Evolutionary conservation across 2,329 filamentous ascomycete genomes (phyloP), one percentile per base, ranked within the genome.

Genomic region (Epichloe scottii): DNA sequence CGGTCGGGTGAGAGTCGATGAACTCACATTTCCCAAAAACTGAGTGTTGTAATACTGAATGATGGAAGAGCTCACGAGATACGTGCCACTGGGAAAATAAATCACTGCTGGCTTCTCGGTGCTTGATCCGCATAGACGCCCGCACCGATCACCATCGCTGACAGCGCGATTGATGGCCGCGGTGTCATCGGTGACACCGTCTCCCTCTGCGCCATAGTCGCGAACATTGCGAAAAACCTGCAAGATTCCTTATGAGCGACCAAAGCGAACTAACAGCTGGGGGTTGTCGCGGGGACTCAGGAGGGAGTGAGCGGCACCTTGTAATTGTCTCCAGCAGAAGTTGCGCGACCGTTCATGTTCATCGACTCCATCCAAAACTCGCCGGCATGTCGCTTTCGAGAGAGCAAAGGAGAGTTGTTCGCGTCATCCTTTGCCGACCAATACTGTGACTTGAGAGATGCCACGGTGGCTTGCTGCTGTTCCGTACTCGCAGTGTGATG

Each of bases 1-100:
- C 8, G 8, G 26, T 30, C 26, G 26, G 26, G 26, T 30, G 26
- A 30, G 10, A 30, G 26, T 10, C 26, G 26, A 30, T 30, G 2
- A 30, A 47, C 53, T 56, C 43, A 56, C 47, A 48, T 62, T 53
- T 4, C 59, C 59, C 49, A 84, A 71, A 14, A 84, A 64, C 62
- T 82, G 75, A 5, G 81, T 84, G 54, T 77, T 76, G 63, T 83
- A 85, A 58, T 79, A 82, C 58, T 80, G 72, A 49, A 81, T 72
- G 54, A 85, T 79, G 2, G 76, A 70, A 0, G 67, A 65, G 41
- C 72, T 79, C 52, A 82, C 70, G 2, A 78, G 48, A 55, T 85
- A 85, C 0, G 73, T 81, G 42, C 79, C 79, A 1, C 58, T 50
- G 3, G 63, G 62, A 46, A 65, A 63, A 53, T 61, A 65, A 1